Conservation (phyloP, 805 yeast genomes). For the Metschnikowia chrysomelidarum region DNA sequence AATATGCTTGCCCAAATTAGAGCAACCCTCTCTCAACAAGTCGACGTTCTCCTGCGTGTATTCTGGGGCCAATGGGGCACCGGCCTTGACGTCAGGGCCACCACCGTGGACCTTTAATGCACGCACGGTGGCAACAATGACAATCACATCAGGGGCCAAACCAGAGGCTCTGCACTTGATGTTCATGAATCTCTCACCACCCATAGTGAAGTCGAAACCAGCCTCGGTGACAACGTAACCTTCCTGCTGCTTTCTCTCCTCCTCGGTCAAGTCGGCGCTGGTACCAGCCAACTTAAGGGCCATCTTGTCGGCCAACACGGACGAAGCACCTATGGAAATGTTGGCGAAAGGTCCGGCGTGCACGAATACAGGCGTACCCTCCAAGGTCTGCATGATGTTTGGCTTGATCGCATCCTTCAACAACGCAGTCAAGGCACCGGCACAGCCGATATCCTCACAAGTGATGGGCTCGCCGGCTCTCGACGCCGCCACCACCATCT, state of each 20-base stretch:
- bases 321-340: constrained; percentile 83
- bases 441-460: constrained; percentile 81
- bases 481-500: constrained; percentile 71
- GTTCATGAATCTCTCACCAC: constrained; percentile 83
- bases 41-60: constrained; percentile 71
- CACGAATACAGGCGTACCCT: constrained; percentile 83
- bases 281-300: constrained; percentile 80
- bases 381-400: constrained; percentile 82
- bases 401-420: constrained; percentile 83
- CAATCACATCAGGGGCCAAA: constrained; percentile 71
- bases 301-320: constrained; percentile 76
- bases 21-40: constrained; percentile 64
- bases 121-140: constrained; percentile 80
- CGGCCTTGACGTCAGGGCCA: constrained; percentile 85
- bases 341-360: constrained; percentile 91
- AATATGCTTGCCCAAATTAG: constrained; percentile 76
- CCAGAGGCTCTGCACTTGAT: constrained; percentile 85
- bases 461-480: constrained; percentile 71
- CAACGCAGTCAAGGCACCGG: constrained; percentile 82
- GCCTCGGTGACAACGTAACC: constrained; percentile 88
- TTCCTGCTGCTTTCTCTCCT: constrained; percentile 47
- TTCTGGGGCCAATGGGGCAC: constrained; percentile 72
- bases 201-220: constrained; percentile 89
- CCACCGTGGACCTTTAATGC: constrained; percentile 88
- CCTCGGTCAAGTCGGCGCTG: constrained; percentile 42